Evolutionary conservation across 2,329 filamentous ascomycete species (phyloP).

Genomic region (Tolypocladium album): DNA sequence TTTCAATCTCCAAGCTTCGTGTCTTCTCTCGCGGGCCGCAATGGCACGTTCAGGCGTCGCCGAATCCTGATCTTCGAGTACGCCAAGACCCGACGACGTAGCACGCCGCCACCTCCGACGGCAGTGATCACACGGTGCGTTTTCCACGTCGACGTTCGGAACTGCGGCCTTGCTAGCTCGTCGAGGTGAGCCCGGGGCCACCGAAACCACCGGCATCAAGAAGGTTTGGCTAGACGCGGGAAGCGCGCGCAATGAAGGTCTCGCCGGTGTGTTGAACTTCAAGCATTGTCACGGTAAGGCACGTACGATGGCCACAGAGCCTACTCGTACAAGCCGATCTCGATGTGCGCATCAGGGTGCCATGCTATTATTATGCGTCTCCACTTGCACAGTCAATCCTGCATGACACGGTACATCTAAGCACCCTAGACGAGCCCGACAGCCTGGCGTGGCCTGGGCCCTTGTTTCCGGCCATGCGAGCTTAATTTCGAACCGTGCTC

Average conservation of each 20-base stretch:
- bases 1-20: not conserved
- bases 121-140: not conserved
- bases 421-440: not conserved
- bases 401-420: not conserved
- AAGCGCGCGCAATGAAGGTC: too few species aligned
- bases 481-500: not conserved
- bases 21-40: not conserved
- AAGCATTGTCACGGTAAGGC: too few species aligned
- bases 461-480: not conserved
- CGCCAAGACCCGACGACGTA: not conserved
- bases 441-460: too few species aligned
- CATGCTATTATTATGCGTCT: not conserved
- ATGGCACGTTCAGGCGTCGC: not conserved
- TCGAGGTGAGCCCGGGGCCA: too few species aligned
- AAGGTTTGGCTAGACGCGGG: not conserved
- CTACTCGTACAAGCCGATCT: too few species aligned
- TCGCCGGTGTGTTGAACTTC: too few species aligned
- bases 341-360: too few species aligned
- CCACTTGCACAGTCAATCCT: not conserved
- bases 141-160: not conserved
- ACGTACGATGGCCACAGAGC: too few species aligned
- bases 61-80: not conserved
- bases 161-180: not conserved
- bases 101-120: not conserved
- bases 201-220: not conserved